Conservation (phyloP, 805 yeast species). For the Candida maesae region DNA sequence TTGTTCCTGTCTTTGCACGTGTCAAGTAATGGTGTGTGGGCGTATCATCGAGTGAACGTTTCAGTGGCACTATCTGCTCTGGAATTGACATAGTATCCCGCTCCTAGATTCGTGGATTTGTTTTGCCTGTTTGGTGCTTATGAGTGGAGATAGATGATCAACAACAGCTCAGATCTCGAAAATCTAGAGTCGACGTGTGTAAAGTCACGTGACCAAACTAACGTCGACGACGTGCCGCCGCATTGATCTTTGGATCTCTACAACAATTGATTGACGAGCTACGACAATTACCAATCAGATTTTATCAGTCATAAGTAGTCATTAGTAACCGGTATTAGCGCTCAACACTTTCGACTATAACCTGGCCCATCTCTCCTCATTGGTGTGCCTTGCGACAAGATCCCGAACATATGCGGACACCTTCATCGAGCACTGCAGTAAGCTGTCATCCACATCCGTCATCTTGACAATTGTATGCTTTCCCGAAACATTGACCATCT, state of each 20-base stretch:
- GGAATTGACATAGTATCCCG: background rate
- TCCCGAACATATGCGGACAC: background rate
- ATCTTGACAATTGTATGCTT: background rate
- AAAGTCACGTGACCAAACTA: too few species aligned
- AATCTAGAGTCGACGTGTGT: too few species aligned
- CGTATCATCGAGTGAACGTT: background rate
- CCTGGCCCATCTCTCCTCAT: background rate
- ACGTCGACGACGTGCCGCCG: too few species aligned
- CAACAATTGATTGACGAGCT: too few species aligned
- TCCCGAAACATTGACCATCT: background rate
- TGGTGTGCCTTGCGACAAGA: background rate
- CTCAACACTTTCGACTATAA: background rate
- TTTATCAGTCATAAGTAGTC: too few species aligned
- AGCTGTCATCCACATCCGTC: background rate
- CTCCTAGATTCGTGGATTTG: too few species aligned
- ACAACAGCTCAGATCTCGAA: too few species aligned
- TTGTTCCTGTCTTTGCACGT: slow-evolving; percentile 4
- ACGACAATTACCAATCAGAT: too few species aligned
- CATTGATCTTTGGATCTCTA: too few species aligned
- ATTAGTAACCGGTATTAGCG: too few species aligned
- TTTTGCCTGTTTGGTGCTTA: too few species aligned
- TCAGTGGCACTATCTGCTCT: slow-evolving; percentile 5
- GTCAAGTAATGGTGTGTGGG: slow-evolving; percentile 7
- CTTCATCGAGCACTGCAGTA: background rate
- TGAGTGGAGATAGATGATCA: too few species aligned